Evolutionary conservation across 1,284 basidiomycete species (phyloP).

Genomic region (Neotropicomus parvogracilis): DNA sequence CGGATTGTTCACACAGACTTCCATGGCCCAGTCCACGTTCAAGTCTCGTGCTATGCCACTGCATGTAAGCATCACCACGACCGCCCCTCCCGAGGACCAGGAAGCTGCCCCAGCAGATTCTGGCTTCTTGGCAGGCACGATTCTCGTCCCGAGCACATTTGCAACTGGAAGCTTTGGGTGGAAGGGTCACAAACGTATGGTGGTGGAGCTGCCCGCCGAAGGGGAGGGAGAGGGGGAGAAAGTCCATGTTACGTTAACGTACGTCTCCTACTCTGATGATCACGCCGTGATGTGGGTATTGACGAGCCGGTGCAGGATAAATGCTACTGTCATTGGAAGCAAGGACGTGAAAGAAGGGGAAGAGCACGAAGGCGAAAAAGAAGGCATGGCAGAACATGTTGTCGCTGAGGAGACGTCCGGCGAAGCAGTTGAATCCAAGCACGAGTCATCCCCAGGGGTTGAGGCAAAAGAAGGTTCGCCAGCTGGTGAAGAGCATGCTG

Average conservation of each 20-base stretch:
- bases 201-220: slow-evolving; percentile 56
- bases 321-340: slow-evolving; percentile 73
- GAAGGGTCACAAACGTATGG: slow-evolving; percentile 70
- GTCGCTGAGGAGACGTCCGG: slow-evolving; percentile 16
- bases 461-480: slow-evolving; percentile 19
- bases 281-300: neutral
- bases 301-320: slow-evolving; percentile 47
- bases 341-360: slow-evolving; percentile 49
- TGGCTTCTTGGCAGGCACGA: slow-evolving; percentile 57
- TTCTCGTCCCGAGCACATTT: slow-evolving; percentile 58
- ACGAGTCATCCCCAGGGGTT: slow-evolving; percentile 6
- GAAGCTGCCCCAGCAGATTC: slow-evolving; percentile 46
- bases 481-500: slow-evolving; percentile 17
- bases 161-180: slow-evolving; percentile 75
- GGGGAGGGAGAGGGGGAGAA: slow-evolving; percentile 52
- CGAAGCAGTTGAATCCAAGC: slow-evolving; percentile 18
- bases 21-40: slow-evolving; percentile 52
- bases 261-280: slow-evolving; percentile 31
- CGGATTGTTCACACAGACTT: slow-evolving; percentile 32
- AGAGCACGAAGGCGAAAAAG: slow-evolving; percentile 24
- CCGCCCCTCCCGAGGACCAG: slow-evolving; percentile 50
- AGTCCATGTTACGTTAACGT: slow-evolving; percentile 75
- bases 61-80: slow-evolving; percentile 66
- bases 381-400: slow-evolving; percentile 21
- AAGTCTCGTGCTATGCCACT: slow-evolving; percentile 62